Percentiles rank a stretch among this genome's conserved stretches.
Conservation (phyloP, 2,329 filamentous ascomycete species). For the Bertia moriformis region DNA sequence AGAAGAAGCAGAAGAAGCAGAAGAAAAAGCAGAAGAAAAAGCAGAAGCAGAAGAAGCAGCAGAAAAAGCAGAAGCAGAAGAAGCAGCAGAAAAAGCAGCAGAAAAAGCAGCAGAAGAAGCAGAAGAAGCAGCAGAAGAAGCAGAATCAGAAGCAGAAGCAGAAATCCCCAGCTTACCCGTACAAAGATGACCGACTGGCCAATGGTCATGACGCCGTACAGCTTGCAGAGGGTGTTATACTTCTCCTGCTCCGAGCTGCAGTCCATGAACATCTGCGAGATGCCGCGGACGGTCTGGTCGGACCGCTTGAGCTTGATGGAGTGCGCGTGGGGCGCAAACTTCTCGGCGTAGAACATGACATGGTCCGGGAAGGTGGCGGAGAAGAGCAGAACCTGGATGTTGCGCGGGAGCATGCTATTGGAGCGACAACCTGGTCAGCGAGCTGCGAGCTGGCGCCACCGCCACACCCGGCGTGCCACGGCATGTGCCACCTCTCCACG, state of each 20-base stretch:
- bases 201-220: constrained; percentile 92
- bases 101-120: too few relatives aligned
- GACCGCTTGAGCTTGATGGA: constrained; percentile 76
- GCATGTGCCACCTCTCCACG: too few relatives aligned
- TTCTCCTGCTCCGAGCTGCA: constrained; percentile 71
- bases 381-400: constrained; percentile 81
- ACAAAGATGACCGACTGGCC: constrained; percentile 98
- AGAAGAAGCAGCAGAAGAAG: too few relatives aligned
- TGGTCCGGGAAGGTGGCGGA: constrained; percentile 84
- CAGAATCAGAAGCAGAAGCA: too few relatives aligned
- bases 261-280: constrained; percentile 96
- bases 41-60: too few relatives aligned
- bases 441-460: too few relatives aligned
- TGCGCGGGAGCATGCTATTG: constrained; percentile 59
- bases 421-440: too few relatives aligned
- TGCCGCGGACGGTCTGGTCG: constrained; percentile 89
- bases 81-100: too few relatives aligned
- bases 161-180: constrained; percentile 47
- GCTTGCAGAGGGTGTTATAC: constrained; percentile 75
- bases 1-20: too few relatives aligned
- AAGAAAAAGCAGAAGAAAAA: too few relatives aligned
- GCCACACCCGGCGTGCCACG: too few relatives aligned
- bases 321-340: constrained; percentile 76
- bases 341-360: constrained; percentile 69
- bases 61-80: too few relatives aligned